Conservation (phyloP, 176 grass and related monocot species). For the Raddia guianensis region DNA sequence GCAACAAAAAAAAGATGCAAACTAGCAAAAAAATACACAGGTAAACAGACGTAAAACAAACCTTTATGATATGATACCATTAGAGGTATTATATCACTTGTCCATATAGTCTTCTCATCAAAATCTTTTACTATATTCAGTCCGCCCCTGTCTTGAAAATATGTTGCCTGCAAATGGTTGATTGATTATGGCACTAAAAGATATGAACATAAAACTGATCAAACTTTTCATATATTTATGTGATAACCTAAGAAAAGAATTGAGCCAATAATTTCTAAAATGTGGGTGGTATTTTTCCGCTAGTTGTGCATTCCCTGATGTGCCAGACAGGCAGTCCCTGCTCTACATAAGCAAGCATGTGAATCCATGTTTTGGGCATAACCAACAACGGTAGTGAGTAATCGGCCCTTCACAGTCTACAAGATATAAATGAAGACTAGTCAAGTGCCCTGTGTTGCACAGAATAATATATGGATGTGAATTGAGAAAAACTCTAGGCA, state of each 20-base stretch:
- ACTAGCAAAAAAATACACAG: conserved; percentile 16
- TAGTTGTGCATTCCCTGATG: conserved; percentile 10
- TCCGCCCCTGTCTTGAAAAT: conserved; percentile 79
- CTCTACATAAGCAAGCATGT: not conserved
- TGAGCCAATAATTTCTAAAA: conserved; percentile 26
- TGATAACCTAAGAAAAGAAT: conserved; percentile 14
- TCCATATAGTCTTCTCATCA: conserved; percentile 93
- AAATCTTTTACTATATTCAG: conserved; percentile 87
- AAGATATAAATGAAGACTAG: not conserved
- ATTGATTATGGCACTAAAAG: conserved; percentile 34
- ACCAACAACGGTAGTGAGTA: conserved; percentile 14
- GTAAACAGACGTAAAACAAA: conserved; percentile 37
- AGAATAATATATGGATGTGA: no score
- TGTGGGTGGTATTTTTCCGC: conserved; percentile 24
- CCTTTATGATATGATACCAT: conserved; percentile 96
- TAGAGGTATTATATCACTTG: conserved; percentile 83
- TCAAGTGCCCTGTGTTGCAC: no score
- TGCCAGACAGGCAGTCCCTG: not conserved
- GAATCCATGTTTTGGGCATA: conserved; percentile 14
- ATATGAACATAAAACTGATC: not conserved
- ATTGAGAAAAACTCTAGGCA: no score
- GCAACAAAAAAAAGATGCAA: conserved; percentile 7
- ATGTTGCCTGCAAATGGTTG: conserved; percentile 64
- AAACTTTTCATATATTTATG: conserved; percentile 6
- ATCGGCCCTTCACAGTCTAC: conserved; percentile 20